These are phyloP conservation scores for Epichloe aotearoae DNA, from an alignment of 2,329 filamentous ascomycete species.

Conservation along the genomic window DNA sequence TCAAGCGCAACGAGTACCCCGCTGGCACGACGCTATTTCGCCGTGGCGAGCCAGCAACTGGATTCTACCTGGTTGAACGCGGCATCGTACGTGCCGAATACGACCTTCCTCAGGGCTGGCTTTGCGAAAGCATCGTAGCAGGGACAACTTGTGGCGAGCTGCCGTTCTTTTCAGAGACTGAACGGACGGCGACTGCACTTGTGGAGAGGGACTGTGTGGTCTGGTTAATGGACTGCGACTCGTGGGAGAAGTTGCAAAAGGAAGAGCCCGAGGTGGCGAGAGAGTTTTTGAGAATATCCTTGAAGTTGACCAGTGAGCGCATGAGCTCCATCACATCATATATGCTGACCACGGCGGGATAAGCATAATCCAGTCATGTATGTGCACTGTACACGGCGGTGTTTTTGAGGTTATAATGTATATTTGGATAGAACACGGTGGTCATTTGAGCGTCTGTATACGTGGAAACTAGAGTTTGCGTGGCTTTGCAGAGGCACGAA, in stretches of 20 bases:
- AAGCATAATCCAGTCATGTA: slow-evolving; percentile 4
- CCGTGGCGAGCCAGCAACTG: slow-evolving; percentile 61
- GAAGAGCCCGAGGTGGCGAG: slow-evolving; percentile 64
- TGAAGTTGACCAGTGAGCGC: slow-evolving; percentile 89
- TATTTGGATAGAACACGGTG: slow-evolving; percentile 2
- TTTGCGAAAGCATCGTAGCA: slow-evolving; percentile 84
- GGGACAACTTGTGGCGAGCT: slow-evolving; percentile 93
- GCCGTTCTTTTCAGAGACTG: slow-evolving; percentile 88
- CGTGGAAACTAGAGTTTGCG: background rate
- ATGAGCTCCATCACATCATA: slow-evolving; percentile 59
- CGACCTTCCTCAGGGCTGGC: slow-evolving; percentile 73
- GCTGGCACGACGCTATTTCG: slow-evolving; percentile 65
- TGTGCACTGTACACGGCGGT: background rate
- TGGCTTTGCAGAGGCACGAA: background rate
- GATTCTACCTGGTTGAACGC: slow-evolving; percentile 82
- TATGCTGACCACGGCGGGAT: slow-evolving; percentile 37
- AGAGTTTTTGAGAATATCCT: slow-evolving; percentile 72
- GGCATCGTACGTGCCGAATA: slow-evolving; percentile 88
- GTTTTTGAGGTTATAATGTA: background rate
- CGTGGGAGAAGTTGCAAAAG: slow-evolving; percentile 60
- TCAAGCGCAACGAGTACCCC: slow-evolving; percentile 52
- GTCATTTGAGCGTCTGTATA: background rate
- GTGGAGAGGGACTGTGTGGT: slow-evolving; percentile 71
- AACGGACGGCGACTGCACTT: slow-evolving; percentile 71
- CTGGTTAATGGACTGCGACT: slow-evolving; percentile 63